phyloP scores from a whole-genome alignment of 1,284 basidiomycete genomes.

The Rhizopogon hawkerae region DNA sequence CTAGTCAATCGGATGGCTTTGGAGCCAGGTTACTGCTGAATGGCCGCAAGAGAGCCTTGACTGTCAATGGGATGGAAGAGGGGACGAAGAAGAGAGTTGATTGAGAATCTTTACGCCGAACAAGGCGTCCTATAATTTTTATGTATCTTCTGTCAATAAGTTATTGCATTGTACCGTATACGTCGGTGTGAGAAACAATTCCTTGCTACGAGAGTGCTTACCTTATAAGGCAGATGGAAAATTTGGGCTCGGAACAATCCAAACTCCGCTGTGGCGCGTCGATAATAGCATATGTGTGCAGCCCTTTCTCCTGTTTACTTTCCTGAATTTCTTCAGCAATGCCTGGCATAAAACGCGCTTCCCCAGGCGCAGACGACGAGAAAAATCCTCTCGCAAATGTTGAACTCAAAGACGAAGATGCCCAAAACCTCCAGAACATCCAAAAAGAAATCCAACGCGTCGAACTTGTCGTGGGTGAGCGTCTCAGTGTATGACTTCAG shows the following conservation, averaged over 20 bases:
- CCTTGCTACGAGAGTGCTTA: no score
- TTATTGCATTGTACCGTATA: no score
- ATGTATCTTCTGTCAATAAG: background rate
- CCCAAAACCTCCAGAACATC: conserved; percentile 50
- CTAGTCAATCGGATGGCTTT: conserved; percentile 9
- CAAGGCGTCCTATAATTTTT: background rate
- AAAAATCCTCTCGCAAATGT: conserved; percentile 59
- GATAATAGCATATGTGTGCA: background rate
- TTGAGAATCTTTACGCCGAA: conserved; percentile 26
- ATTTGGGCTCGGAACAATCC: background rate
- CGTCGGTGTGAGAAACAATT: no score
- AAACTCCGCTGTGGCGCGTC: conserved; percentile 5
- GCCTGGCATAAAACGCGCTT: conserved; percentile 62
- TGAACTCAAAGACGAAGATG: conserved; percentile 62
- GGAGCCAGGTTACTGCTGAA: conserved; percentile 24
- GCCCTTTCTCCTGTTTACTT: background rate
- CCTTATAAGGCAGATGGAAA: no score
- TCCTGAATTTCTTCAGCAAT: conserved; percentile 10
- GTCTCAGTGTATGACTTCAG: conserved; percentile 2
- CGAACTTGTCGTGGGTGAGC: conserved; percentile 64
- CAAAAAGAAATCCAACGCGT: conserved; percentile 59
- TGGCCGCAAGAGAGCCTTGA: conserved; percentile 30
- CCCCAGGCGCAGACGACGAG: conserved; percentile 60
- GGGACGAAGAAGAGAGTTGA: conserved; percentile 65
- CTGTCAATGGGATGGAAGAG: conserved; percentile 41